Base-by-base conservation (phyloP, 2,329 filamentous ascomycete genomes). In the Botrytis hyacinthi region DNA sequence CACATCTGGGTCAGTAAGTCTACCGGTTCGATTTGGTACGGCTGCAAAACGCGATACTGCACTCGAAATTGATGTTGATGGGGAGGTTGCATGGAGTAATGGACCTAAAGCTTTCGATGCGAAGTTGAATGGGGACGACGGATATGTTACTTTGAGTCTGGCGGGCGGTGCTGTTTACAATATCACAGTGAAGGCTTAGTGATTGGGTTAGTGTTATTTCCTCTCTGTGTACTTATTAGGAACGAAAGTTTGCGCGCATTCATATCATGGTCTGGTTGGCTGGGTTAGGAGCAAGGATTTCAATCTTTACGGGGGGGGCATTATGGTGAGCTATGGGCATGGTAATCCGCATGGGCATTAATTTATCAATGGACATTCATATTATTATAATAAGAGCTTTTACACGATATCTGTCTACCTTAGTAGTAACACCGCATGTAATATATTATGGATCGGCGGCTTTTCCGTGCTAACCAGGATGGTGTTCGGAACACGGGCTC, bases 1-100 rank as follows among this genome's bases (percentile, higher is more conserved):
- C 0, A 78, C 74, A 6, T 75, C 42, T 35, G 79, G 79, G 5
- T 69, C 71, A 1, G 74, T 80, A 1, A 76, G 74, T 18, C 76
- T 81, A 12, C 79, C 79, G 7, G 76, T 78, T 26, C 42, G 42
- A 6, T 73, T 70, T 59, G 26, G 48, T 4, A 74, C 66, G 20
- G 62, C 68, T 22, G 35, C 10, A 3, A 68, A 68, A 42, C 16
- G 35, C 7, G 46, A 59, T 37, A 32, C 20, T 20, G 18, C 18
- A 3, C 32, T 29, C 1, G 29, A 69, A 20, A 73, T 80, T 4
- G 74, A 74, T 60, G 68, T 79, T 14, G 73, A 80, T 74, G 71
- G 66, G 22, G 35, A 44, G 35, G 18, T 44, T n/a, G 74, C 73
- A 16, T 75, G 72, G 75, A n/a, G 22, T 26, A 54, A 62, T 61